These are phyloP conservation scores for Pythium vanterpoolii DNA, from an alignment of 352 stramenopile genomes.

Conservation along the genomic window DNA sequence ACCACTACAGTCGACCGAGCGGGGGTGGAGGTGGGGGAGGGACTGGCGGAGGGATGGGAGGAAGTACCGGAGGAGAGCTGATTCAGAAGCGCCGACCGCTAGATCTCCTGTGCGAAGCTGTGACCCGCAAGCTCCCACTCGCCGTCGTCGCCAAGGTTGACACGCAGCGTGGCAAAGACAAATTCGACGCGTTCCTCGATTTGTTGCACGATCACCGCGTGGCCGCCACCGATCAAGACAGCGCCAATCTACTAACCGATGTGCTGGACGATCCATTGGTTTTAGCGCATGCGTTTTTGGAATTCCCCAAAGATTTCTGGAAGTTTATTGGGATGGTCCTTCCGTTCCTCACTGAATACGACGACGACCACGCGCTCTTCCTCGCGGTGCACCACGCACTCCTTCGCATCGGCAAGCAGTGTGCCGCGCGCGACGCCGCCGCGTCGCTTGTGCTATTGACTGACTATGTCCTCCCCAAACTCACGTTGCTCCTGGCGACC, in stretches of 20 bases:
- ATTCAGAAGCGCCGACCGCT: constrained; percentile 52
- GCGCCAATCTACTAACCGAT: constrained; percentile 31
- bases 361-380: constrained; percentile 47
- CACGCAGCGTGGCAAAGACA: constrained; percentile 41
- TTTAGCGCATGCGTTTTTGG: constrained; percentile 59
- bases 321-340: constrained; percentile 53
- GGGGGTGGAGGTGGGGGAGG: constrained; percentile 18
- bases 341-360: constrained; percentile 47
- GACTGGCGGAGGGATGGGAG: not conserved
- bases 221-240: constrained; percentile 36
- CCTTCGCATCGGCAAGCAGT: constrained; percentile 37
- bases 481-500: constrained; percentile 28
- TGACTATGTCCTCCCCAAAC: constrained; percentile 51
- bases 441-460: constrained; percentile 45
- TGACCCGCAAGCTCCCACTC: constrained; percentile 35
- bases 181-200: constrained; percentile 71
- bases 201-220: constrained; percentile 33
- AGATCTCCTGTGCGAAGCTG: constrained; percentile 60
- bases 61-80: constrained; percentile 29
- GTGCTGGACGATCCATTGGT: constrained; percentile 49
- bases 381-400: constrained; percentile 31
- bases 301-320: constrained; percentile 84
- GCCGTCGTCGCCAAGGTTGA: constrained; percentile 29
- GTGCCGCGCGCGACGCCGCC: constrained; percentile 40
- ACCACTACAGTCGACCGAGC: constrained; percentile 11